Evolutionary conservation across 2,329 filamentous ascomycete species (phyloP), one percentile per base, ranked within the genome.

Genomic region (Aureobasidium namibiae): DNA sequence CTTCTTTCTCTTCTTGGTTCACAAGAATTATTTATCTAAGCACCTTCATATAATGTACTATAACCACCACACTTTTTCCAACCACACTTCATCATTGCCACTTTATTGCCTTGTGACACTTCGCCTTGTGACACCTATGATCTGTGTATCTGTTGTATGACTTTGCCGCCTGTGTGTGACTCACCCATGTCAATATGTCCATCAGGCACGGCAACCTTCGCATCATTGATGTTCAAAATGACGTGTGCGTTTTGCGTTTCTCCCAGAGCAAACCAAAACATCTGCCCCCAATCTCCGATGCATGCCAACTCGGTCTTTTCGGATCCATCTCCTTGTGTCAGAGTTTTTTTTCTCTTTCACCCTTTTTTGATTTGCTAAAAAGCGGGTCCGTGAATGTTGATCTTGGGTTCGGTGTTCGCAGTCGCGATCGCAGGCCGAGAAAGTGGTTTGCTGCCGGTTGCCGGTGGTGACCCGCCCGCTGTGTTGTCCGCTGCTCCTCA

Each of bases 201-300:
- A 39, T 24, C 24, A 29, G 3, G 5, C 14, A 9, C 16, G 44
- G 18, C 41, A 54, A 54, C 36, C 26, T 23, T 52, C 33, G 50
- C 50, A 54, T 54, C 50, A 54, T 54, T 38, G 50, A 54, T 54
- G 21, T 42, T 6, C 11, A 41, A 41, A 31, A 54, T 54, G 50
- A 54, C 50, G 50, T 54, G 16, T 18, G 18, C n/a, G 23, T n/a
- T n/a, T n/a, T 36, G 26, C 23, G 26, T 49, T 29, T 13, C 18
- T 39, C 48, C 48, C 48, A 38, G 34, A 33, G 39, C 33, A 31
- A 36, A 34, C 46, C 29, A 39, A 52, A 21, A 31, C 23, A 34
- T 31, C 29, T 21, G 13, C 4, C 23, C 11, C 13, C 48, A 21
- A 11, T 39, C 6, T 36, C 33, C 21, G 48, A 26, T 38, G 23